Evolutionary conservation across 2,329 filamentous ascomycete genomes (phyloP).

Genomic region (Dactylella cylindrospora): DNA sequence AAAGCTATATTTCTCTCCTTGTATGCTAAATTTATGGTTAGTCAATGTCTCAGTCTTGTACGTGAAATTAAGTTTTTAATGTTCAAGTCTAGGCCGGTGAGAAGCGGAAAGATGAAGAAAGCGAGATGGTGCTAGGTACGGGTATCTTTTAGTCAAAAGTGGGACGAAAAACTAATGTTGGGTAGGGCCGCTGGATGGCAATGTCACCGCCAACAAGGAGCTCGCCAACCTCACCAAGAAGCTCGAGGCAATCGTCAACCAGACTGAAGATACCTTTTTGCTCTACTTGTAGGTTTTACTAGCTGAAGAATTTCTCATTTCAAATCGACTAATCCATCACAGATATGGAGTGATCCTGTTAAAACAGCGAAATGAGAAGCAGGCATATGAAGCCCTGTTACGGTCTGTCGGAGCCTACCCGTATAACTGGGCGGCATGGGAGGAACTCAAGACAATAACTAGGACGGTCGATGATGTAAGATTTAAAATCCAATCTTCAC

Average conservation of each 20-base stretch:
- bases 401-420: conserved; percentile 84
- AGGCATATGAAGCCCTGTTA: conserved; percentile 83
- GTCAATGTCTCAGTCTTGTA: not conserved
- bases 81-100: conserved; percentile 65
- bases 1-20: conserved; percentile 88
- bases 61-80: not conserved
- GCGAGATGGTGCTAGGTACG: conserved; percentile 79
- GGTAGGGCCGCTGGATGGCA: conserved; percentile 78
- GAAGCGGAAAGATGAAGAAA: conserved; percentile 93
- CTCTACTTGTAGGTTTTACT: conserved; percentile 49
- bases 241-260: conserved; percentile 77
- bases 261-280: conserved; percentile 55
- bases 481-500: conserved; percentile 42
- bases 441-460: conserved; percentile 81
- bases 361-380: conserved; percentile 84
- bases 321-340: not conserved
- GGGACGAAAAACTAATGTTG: not conserved
- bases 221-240: conserved; percentile 72
- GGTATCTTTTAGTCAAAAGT: not conserved
- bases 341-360: conserved; percentile 81
- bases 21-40: conserved; percentile 80
- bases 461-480: conserved; percentile 77
- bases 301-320: conserved; percentile 6
- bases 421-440: conserved; percentile 97
- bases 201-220: conserved; percentile 81